phyloP scores from a whole-genome alignment of 148 eudicot species.

The Cornus florida region DNA sequence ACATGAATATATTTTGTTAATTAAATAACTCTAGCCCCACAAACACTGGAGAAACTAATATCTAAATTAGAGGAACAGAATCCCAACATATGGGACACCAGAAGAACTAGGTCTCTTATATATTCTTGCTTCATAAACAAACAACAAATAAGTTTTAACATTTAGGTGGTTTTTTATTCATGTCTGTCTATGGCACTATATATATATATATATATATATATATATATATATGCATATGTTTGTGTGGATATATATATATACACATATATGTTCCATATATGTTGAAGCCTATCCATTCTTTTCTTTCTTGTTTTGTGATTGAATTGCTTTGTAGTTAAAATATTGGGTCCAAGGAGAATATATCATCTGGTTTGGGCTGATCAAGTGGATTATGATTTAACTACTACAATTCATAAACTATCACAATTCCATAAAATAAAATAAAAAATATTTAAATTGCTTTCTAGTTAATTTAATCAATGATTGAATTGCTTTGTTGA shows the following conservation, averaged over 20 bases:
- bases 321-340: background rate
- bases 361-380: background rate
- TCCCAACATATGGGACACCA: background rate
- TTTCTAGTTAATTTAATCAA: no score
- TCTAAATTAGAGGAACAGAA: background rate
- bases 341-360: background rate
- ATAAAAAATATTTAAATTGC: no score
- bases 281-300: background rate
- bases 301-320: background rate
- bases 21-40: background rate
- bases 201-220: background rate
- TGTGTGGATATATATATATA: background rate
- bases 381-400: conserved; percentile 1
- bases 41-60: background rate
- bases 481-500: no score
- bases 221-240: background rate
- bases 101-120: background rate
- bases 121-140: conserved; percentile 7
- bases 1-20: background rate
- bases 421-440: no score
- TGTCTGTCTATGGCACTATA: no score
- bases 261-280: background rate
- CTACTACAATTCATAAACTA: background rate
- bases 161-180: background rate
- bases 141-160: background rate